Evolutionary conservation across 371 early-diverging fungal genomes (phyloP).

Genomic region (Mortierella sp.): DNA sequence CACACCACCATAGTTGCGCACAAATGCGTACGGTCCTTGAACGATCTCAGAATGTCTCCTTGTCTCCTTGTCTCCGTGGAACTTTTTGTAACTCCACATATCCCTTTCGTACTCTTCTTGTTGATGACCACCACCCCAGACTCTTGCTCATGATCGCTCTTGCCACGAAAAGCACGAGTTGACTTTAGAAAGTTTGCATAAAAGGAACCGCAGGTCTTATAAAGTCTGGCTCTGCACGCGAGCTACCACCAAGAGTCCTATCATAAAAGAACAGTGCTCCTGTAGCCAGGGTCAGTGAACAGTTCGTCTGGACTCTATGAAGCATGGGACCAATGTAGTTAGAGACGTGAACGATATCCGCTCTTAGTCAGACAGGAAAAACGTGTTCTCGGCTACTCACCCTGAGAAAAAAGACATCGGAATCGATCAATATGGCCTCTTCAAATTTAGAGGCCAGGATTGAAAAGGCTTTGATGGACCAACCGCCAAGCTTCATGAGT

Average conservation of each 20-base stretch:
- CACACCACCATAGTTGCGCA: constrained; percentile 62
- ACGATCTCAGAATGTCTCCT: constrained; percentile 72
- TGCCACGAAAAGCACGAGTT: constrained; percentile 59
- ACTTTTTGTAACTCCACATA: constrained; percentile 57
- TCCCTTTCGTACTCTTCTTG: constrained; percentile 49
- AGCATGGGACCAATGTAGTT: background rate
- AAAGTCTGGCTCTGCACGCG: constrained; percentile 55
- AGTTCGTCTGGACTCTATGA: constrained; percentile 60
- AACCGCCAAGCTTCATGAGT: constrained; percentile 62
- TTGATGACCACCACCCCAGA: constrained; percentile 72
- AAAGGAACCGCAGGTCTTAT: constrained; percentile 61
- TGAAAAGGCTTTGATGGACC: constrained; percentile 74
- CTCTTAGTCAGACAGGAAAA: background rate
- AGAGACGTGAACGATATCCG: background rate
- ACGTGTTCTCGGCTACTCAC: constrained; percentile 5
- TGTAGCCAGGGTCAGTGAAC: constrained; percentile 62
- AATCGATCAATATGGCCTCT: constrained; percentile 78
- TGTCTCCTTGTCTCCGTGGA: constrained; percentile 64
- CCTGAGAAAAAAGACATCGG: constrained; percentile 76
- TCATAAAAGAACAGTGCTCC: constrained; percentile 76
- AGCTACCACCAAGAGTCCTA: constrained; percentile 61
- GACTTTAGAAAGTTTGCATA: constrained; percentile 48
- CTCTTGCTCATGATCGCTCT: constrained; percentile 68
- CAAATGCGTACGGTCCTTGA: constrained; percentile 66
- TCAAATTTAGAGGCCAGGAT: constrained; percentile 73